phyloP scores from a whole-genome alignment of 1,139 yeast species.

The Keqinozyma sinolaborantium region DNA sequence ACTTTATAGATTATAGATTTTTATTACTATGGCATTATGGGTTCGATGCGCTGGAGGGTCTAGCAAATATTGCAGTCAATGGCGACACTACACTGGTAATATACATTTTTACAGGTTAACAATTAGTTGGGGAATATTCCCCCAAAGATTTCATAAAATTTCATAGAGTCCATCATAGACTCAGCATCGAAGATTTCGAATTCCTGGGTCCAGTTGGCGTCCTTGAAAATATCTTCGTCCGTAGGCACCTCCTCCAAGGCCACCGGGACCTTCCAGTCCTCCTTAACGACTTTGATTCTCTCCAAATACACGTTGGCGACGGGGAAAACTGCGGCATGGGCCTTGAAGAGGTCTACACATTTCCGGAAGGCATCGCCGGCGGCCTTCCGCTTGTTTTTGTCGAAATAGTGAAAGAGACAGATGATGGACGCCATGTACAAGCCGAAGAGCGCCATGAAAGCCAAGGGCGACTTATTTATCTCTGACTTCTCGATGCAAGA shows the following conservation, averaged over 20 bases:
- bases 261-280: constrained; percentile 2
- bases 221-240: background rate
- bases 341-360: background rate
- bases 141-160: background rate
- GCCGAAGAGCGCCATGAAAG: background rate
- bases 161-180: background rate
- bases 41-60: too few species aligned
- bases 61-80: too few species aligned
- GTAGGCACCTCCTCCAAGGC: background rate
- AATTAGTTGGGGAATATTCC: background rate
- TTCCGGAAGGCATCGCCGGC: background rate
- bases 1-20: too few species aligned
- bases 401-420: constrained; percentile 1
- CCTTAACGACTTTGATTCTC: constrained; percentile 2
- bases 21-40: too few species aligned
- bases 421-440: constrained; percentile 1
- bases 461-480: background rate
- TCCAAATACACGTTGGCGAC: constrained; percentile 1
- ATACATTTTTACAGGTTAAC: too few species aligned
- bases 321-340: background rate
- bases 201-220: background rate
- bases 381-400: background rate
- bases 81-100: too few species aligned
- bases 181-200: background rate
- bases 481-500: background rate